Evolutionary conservation across 208 protist genomes (phyloP).

Genomic region (Trypanosoma platydactyli): DNA sequence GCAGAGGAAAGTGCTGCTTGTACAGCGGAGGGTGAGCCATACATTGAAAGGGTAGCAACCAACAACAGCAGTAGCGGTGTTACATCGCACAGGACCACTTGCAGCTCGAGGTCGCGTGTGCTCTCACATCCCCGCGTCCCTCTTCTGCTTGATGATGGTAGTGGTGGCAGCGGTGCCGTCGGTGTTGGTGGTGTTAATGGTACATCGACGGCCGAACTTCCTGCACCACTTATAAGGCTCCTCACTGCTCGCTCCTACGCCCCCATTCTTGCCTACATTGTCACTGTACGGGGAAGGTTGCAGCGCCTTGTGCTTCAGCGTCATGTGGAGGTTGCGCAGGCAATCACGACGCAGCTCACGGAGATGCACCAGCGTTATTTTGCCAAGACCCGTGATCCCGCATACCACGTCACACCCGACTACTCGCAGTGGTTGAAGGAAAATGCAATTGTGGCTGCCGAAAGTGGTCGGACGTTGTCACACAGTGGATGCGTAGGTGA

Average conservation of each 20-base stretch:
- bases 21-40: background rate
- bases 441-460: background rate
- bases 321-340: slow-evolving; percentile 32
- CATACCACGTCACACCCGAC: slow-evolving; percentile 18
- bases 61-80: slow-evolving; percentile 1
- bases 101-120: background rate
- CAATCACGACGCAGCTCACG: slow-evolving; percentile 32
- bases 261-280: slow-evolving; percentile 52
- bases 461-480: background rate
- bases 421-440: slow-evolving; percentile 28
- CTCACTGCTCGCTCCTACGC: slow-evolving; percentile 48
- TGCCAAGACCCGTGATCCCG: slow-evolving; percentile 23
- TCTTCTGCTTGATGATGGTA: background rate
- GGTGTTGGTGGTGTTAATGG: background rate
- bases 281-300: slow-evolving; percentile 30
- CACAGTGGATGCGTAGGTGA: background rate
- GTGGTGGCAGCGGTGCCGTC: background rate
- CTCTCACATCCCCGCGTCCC: background rate
- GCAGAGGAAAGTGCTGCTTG: background rate
- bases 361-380: slow-evolving; percentile 33
- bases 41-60: background rate
- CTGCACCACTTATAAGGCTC: slow-evolving; percentile 43
- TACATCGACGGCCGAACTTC: slow-evolving; percentile 17
- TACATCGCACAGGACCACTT: background rate
- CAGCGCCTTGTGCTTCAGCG: slow-evolving; percentile 40